phyloP scores from a whole-genome alignment of 306 rosid genomes.

The Vigna mungo region DNA sequence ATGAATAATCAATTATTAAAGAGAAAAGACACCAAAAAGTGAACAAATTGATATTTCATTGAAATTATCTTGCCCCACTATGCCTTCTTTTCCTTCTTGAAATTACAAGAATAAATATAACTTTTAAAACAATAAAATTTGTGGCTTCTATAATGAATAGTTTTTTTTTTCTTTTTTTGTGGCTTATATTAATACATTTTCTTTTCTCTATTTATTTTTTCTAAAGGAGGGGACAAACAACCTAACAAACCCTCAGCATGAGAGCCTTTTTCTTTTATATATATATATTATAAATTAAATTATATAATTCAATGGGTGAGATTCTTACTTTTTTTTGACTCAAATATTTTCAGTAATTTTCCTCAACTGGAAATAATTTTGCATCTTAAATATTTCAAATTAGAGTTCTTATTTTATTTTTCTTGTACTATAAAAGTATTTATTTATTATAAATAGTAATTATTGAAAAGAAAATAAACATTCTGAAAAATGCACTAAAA shows the following conservation, averaged over 20 bases:
- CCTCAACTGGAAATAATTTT: background rate
- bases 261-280: too few relatives aligned
- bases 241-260: too few relatives aligned
- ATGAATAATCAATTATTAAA: background rate
- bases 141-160: too few relatives aligned
- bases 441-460: too few relatives aligned
- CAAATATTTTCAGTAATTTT: background rate
- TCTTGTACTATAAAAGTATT: too few relatives aligned
- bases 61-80: background rate
- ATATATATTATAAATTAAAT: background rate
- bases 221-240: too few relatives aligned
- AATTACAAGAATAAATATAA: background rate
- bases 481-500: background rate
- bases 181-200: too few relatives aligned
- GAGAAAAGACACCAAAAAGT: background rate
- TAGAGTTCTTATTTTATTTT: too few relatives aligned
- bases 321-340: background rate
- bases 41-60: background rate
- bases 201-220: too few relatives aligned
- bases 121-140: too few relatives aligned
- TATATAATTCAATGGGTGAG: background rate
- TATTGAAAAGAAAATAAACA: background rate
- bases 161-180: too few relatives aligned
- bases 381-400: too few relatives aligned
- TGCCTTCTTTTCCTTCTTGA: background rate